phyloP scores from a whole-genome alignment of 139 green algal genomes.

The Auxenochlorella protothecoides region DNA sequence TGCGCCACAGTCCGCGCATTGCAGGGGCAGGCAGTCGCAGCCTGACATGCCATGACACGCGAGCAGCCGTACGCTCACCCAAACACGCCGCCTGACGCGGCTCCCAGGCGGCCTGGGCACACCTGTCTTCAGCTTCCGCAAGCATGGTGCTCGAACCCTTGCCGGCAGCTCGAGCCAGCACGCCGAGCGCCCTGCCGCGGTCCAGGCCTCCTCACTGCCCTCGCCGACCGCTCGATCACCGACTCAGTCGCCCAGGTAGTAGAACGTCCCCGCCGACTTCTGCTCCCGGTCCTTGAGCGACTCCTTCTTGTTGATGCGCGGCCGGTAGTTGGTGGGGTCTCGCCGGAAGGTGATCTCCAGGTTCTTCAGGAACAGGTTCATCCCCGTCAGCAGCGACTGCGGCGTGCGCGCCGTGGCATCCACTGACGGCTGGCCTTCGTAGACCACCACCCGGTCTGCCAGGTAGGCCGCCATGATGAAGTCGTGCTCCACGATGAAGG shows the following conservation, averaged over 20 bases:
- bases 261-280: constrained; percentile 87
- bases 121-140: too few species aligned
- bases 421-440: constrained; percentile 78
- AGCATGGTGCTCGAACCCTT: too few species aligned
- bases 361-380: constrained; percentile 90
- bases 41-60: too few species aligned
- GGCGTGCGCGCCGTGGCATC: constrained; percentile 66
- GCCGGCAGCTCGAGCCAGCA: too few species aligned
- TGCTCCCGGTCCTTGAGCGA: constrained; percentile 94
- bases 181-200: too few species aligned
- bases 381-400: constrained; percentile 70
- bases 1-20: too few species aligned
- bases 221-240: too few species aligned
- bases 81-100: too few species aligned
- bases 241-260: constrained; percentile 39
- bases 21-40: too few species aligned
- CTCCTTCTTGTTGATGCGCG: constrained; percentile 95
- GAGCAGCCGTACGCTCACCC: too few species aligned
- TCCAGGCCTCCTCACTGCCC: too few species aligned
- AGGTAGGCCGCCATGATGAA: constrained; percentile 99
- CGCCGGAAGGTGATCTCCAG: constrained; percentile 97
- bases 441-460: constrained; percentile 94
- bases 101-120: too few species aligned
- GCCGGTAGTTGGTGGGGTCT: constrained; percentile 97
- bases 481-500: constrained; percentile 99